phyloP scores from a whole-genome alignment of 148 eudicot genomes.

The Chenopodium berlandieri region DNA sequence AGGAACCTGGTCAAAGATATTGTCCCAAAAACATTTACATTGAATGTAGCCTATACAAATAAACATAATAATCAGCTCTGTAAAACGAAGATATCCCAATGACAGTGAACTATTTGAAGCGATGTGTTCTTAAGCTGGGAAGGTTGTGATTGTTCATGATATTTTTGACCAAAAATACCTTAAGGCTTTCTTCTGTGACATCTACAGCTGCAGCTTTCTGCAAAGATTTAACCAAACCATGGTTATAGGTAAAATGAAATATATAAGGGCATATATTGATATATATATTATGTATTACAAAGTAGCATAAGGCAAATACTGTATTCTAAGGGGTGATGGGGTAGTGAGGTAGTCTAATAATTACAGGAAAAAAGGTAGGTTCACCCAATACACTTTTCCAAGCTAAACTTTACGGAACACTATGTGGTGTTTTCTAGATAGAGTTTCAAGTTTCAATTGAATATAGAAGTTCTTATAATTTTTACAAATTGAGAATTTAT shows the following conservation, averaged over 20 bases:
- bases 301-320: not conserved
- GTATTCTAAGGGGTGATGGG: not conserved
- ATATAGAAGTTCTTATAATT: not conserved
- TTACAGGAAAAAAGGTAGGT: not conserved
- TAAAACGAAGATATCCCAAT: not conserved
- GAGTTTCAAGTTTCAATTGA: not conserved
- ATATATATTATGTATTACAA: not conserved
- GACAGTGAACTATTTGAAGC: not conserved
- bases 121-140: not conserved
- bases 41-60: conserved; percentile 60
- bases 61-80: conserved; percentile 15
- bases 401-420: too few relatives aligned
- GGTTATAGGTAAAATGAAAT: not conserved
- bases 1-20: conserved; percentile 85
- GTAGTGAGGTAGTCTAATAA: too few relatives aligned
- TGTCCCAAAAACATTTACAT: conserved; percentile 84
- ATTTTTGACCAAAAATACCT: conserved; percentile 43
- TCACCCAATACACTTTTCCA: not conserved
- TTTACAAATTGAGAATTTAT: not conserved
- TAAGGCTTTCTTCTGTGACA: conserved; percentile 67
- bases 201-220: conserved; percentile 84
- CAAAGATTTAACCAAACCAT: conserved; percentile 24
- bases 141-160: not conserved
- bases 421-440: not conserved
- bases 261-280: not conserved